These are phyloP conservation scores for Dactylellina parvicollis DNA, from an alignment of 2,329 filamentous ascomycete species.

Conservation along the genomic window DNA sequence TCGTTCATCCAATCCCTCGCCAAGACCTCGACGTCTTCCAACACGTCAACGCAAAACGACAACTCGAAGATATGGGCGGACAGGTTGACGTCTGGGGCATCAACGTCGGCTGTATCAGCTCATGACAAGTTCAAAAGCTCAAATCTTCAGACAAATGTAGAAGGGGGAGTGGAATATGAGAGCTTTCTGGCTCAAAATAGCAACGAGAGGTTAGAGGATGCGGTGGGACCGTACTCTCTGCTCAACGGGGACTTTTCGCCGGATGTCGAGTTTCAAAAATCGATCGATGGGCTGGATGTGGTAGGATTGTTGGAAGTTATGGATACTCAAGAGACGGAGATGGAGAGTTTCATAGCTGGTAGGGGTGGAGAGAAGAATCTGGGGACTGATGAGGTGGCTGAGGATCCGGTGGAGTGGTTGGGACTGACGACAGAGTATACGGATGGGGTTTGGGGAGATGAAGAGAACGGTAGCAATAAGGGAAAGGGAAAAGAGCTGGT, in stretches of 20 bases:
- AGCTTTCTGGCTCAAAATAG: constrained; percentile 2
- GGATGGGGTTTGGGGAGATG: constrained; percentile 34
- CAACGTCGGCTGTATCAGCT: constrained; percentile 17
- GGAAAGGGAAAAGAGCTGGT: constrained; percentile 18
- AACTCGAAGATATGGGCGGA: constrained; percentile 40
- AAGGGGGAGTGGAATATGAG: constrained; percentile 19
- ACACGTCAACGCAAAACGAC: constrained; percentile 47
- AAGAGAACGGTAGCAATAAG: constrained; percentile 9
- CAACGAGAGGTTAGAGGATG: neutral
- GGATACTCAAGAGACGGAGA: constrained; percentile 38
- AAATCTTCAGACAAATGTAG: neutral
- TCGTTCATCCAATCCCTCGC: constrained; percentile 37
- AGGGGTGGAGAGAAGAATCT: constrained; percentile 39
- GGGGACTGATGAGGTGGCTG: constrained; percentile 26
- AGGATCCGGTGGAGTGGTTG: constrained; percentile 52
- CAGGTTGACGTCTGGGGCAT: neutral
- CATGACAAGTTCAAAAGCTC: constrained; percentile 10
- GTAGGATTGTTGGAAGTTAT: constrained; percentile 45
- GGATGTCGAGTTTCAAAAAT: constrained; percentile 52
- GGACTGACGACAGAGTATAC: constrained; percentile 31
- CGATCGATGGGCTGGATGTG: constrained; percentile 48
- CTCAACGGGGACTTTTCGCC: constrained; percentile 29
- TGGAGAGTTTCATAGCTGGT: constrained; percentile 33
- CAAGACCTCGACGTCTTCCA: constrained; percentile 44
- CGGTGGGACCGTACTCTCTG: constrained; percentile 45